Evolutionary conservation across 176 grass and related monocot genomes (phyloP), one percentile per base, ranked within the genome.

Genomic region (Rhynchospora tenuis): DNA sequence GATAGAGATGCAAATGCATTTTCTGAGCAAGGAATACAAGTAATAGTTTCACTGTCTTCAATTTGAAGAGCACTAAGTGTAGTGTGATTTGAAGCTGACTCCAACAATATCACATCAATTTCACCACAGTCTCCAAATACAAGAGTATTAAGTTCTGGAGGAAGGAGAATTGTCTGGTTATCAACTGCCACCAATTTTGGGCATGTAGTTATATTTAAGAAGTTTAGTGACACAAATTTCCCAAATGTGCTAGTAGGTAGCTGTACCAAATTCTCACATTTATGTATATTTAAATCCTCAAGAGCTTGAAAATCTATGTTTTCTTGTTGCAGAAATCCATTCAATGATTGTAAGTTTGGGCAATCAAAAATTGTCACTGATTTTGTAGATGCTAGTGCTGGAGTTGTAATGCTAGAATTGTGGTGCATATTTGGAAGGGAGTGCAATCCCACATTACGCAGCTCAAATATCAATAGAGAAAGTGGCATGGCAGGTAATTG

Each of bases 401-500:
- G 13, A 43, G 3, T 15, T 6, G 5, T 61, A 12, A 33, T 73
- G 7, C 12, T 26, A 17, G n/a, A 9, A 68, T 8, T 10, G 2
- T 56, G 8, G 13, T 74, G 54, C 19, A 87, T 85, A 10, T 5
- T 45, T n/a, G 89, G 86, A 66, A 90, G 52, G 67, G 73, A 23
- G 31, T 17, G 81, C 5, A 90, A 42, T 2, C 82, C 86, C 8
- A 88, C 85, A 4, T n/a, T 14, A 14, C 0, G 0, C 81, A 63
- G 57, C 10, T 55, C 1, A 15, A 90, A 20, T 9, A 55, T 5
- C 16, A 61, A 70, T 61, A 90, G 74, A 65, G 61, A 73, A 4
- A 42, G 46, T 55, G 89, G 86, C 38, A 90, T 73, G 38, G 52
- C 5, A 31, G 89, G 86, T 8, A 90, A 69, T 51, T 55, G 10